These are phyloP conservation scores for Eutypa lata DNA, from an alignment of 2,329 filamentous ascomycete species.

Conservation along the genomic window DNA sequence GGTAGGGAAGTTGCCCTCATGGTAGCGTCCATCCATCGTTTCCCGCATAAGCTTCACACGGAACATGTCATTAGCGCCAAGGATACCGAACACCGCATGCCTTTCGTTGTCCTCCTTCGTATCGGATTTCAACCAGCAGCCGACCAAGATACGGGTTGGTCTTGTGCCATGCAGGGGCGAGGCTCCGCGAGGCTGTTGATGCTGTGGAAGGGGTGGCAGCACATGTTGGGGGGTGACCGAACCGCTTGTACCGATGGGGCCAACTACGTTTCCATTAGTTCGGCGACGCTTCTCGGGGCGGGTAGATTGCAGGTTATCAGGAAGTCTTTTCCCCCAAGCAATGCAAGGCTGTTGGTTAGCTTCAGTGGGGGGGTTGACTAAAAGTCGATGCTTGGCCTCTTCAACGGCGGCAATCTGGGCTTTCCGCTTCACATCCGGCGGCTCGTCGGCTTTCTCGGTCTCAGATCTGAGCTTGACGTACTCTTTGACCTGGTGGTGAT, in stretches of 20 bases:
- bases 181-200: conserved; percentile 6
- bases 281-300: conserved; percentile 48
- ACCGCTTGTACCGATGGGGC: conserved; percentile 29
- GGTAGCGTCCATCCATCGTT: conserved; percentile 56
- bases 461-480: conserved; percentile 55
- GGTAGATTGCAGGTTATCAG: conserved; percentile 36
- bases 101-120: conserved; percentile 46
- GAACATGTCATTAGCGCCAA: conserved; percentile 63
- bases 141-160: conserved; percentile 56
- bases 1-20: conserved; percentile 58
- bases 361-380: conserved; percentile 41
- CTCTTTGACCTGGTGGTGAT: conserved; percentile 58
- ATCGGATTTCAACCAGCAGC: conserved; percentile 56
- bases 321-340: conserved; percentile 49
- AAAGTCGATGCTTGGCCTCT: conserved; percentile 44
- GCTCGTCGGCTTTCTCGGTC: conserved; percentile 19
- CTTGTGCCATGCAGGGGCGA: conserved; percentile 45
- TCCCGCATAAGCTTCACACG: conserved; percentile 59
- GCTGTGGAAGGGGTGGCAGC: neutral
- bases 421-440: conserved; percentile 35
- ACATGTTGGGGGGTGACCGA: conserved; percentile 4
- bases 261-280: conserved; percentile 32
- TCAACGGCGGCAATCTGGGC: conserved; percentile 42
- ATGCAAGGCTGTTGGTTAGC: conserved; percentile 41
- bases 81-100: conserved; percentile 61